Conservation (phyloP, 2,329 filamentous ascomycete genomes). For the Penicillium sp. region DNA sequence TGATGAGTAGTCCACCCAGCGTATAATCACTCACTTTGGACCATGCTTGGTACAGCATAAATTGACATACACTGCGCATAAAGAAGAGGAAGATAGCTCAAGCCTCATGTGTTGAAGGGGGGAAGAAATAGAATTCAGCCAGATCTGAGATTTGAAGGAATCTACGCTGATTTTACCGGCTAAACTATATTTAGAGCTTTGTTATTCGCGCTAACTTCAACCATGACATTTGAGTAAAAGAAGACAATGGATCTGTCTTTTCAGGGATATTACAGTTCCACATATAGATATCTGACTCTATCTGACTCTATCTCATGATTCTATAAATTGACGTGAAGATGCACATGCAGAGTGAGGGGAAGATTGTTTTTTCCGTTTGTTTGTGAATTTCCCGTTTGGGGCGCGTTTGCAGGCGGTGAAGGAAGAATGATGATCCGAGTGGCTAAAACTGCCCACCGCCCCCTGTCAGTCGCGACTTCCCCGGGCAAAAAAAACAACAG, state of each 20-base stretch:
- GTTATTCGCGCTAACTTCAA: background rate
- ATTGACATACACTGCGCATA: background rate
- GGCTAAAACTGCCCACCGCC: slow-evolving; percentile 21
- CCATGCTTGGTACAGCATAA: background rate
- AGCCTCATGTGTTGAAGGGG: background rate
- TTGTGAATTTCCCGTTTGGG: slow-evolving; percentile 32
- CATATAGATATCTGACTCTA: background rate
- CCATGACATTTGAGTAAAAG: background rate
- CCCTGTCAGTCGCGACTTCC: slow-evolving; percentile 6
- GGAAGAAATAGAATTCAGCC: background rate
- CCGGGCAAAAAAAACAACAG: slow-evolving; percentile 24
- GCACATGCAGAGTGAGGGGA: background rate
- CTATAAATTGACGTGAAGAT: background rate
- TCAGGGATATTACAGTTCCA: background rate
- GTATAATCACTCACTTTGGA: background rate
- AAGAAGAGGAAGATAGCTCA: background rate
- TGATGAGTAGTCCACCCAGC: background rate
- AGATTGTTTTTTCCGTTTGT: slow-evolving; percentile 21
- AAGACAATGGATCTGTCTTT: background rate
- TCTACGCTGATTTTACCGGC: background rate
- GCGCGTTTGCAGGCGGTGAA: slow-evolving; percentile 15
- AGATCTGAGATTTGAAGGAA: background rate
- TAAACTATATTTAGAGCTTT: background rate
- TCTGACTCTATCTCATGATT: background rate
- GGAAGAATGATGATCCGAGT: slow-evolving; percentile 30